A percentile compares a stretch with the other conserved stretches of the same genome.
phyloP scores from a whole-genome alignment of 352 stramenopile genomes.

The Globisporangium abappressorium region DNA sequence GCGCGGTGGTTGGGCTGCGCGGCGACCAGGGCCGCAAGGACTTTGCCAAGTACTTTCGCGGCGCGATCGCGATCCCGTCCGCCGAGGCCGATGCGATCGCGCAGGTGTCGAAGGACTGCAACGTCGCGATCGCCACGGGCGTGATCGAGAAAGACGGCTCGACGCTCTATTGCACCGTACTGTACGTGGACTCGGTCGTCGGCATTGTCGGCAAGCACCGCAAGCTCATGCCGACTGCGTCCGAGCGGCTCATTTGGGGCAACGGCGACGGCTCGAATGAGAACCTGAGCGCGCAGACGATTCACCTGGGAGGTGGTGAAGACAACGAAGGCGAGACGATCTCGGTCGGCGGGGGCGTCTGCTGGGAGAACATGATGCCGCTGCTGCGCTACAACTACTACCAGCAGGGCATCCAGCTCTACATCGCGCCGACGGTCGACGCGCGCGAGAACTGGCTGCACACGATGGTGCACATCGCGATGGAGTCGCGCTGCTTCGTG shows the following conservation, averaged over 20 bases:
- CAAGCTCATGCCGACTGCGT: slow-evolving; percentile 29
- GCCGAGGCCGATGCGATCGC: slow-evolving; percentile 21
- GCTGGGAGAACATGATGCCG: slow-evolving; percentile 33
- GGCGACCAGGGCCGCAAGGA: slow-evolving; percentile 19
- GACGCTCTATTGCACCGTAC: slow-evolving; percentile 24
- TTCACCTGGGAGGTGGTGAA: slow-evolving; percentile 9
- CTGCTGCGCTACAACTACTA: slow-evolving; percentile 28
- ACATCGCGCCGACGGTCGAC: slow-evolving; percentile 24
- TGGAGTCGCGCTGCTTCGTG: slow-evolving; percentile 30
- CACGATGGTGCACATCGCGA: slow-evolving; percentile 25
- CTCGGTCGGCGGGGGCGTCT: slow-evolving; percentile 21
- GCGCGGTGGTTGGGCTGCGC: slow-evolving; percentile 17
- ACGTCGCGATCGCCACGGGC: slow-evolving; percentile 17
- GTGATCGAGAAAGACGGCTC: slow-evolving; percentile 23
- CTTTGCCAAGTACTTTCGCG: slow-evolving; percentile 20
- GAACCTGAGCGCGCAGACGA: slow-evolving; percentile 21
- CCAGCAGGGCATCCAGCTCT: slow-evolving; percentile 25
- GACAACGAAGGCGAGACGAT: not conserved
- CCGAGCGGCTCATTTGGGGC: slow-evolving; percentile 27
- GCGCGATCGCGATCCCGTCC: slow-evolving; percentile 23
- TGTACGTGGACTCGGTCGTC: slow-evolving; percentile 23
- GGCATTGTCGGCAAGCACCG: slow-evolving; percentile 25
- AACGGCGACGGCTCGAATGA: slow-evolving; percentile 22
- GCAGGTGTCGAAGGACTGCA: slow-evolving; percentile 10
- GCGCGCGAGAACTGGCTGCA: slow-evolving; percentile 26